Conservation (phyloP, 2,329 filamentous ascomycete genomes). For the Colletotrichum sp. region DNA sequence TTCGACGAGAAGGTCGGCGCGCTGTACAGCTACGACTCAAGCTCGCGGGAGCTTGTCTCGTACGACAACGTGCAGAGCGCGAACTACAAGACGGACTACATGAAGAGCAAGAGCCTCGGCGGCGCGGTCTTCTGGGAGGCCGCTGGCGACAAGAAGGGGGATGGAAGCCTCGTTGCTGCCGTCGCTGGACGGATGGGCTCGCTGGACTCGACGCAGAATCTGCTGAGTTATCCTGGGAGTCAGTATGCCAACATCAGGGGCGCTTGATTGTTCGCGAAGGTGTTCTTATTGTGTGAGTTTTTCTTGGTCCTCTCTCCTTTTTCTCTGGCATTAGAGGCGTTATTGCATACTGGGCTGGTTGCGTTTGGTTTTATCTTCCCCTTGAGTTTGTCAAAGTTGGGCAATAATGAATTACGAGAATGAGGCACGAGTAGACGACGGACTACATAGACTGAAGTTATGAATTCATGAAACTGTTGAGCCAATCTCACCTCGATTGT, state of each 20-base stretch:
- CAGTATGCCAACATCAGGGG: slow-evolving; percentile 62
- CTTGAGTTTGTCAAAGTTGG: background rate
- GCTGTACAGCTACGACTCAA: slow-evolving; percentile 73
- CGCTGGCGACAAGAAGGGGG: slow-evolving; percentile 63
- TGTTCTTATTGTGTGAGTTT: background rate
- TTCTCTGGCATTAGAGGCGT: background rate
- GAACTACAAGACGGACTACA: slow-evolving; percentile 66
- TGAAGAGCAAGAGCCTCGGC: slow-evolving; percentile 65
- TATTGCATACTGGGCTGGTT: background rate
- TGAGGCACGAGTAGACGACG: background rate
- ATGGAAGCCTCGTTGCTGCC: slow-evolving; percentile 62
- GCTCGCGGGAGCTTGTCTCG: slow-evolving; percentile 66
- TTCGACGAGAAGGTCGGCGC: slow-evolving; percentile 65
- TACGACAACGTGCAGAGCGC: slow-evolving; percentile 70
- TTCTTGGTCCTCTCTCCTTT: background rate
- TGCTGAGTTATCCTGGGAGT: slow-evolving; percentile 60
- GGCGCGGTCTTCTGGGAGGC: slow-evolving; percentile 89
- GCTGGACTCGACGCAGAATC: slow-evolving; percentile 56
- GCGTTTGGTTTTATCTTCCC: background rate
- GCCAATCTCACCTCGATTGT: background rate
- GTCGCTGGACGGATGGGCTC: slow-evolving; percentile 49
- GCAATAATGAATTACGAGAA: background rate
- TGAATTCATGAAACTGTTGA: background rate
- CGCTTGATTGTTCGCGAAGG: background rate
- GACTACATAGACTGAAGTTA: background rate